Base-by-base conservation (phyloP, 2,329 filamentous ascomycete genomes). In the Ophiostoma novo-ulmi region DNA sequence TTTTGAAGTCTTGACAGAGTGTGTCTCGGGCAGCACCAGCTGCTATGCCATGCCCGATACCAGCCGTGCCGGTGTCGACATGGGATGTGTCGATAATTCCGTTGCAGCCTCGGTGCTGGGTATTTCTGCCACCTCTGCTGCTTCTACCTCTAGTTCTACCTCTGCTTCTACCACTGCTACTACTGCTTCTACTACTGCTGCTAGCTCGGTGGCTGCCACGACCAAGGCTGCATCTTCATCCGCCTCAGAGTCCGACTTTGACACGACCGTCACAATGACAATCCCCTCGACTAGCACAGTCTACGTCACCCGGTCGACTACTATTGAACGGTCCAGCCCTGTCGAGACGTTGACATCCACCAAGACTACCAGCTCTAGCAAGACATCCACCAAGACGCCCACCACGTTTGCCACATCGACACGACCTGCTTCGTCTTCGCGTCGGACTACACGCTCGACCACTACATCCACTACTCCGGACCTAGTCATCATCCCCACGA, bases 11-110 rank as follows among this genome's bases (percentile, higher is more conserved):
- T 75, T 74, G 0, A 72, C 77, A 11, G 82, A 82, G 58, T 79
- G 77, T 39, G 61, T 55, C 0, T 68, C 73, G 1, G 78, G 77
- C 13, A 77, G 78, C 11, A 76, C 77, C 65, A 77, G 78, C 67
- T 89, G 87, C 77, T 84, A 82, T 67, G 87, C 85, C 1, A 76
- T 88, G 72, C 87, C 87, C 0, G 82, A 87, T 80, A 82, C 80
- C 52, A 81, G 77, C 13, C 80, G 80, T 0, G 75, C 75, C 0
- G 86, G 85, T 3, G 83, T 86, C 11, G 76, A 79, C 69, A 78
- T 89, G 35, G 81, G 80, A 2, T 89, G 87, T 72, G 78, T 79
- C 38, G 78, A 82, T 67, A 74, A 77, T 11, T 75, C 75, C 2
- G 77, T 78, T 2, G 86, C 84, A 0, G 75, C 78, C 61, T 76